Evolutionary conservation across 495 filamentous ascomycete genomes (phyloP).

Genomic region (Aspergillus sparsus): DNA sequence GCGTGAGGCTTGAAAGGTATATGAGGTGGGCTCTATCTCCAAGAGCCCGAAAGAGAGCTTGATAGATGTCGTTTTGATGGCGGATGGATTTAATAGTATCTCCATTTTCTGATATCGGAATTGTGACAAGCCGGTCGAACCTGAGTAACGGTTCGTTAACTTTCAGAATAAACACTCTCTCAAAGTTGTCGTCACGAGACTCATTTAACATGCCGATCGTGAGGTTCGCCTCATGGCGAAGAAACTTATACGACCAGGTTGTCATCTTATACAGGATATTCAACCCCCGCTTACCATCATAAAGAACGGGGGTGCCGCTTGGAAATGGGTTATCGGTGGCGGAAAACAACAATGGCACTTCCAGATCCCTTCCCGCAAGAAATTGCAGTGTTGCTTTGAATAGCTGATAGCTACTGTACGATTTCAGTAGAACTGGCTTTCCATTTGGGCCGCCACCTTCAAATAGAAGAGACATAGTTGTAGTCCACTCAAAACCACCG

Average conservation of each 20-base stretch:
- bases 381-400: slow-evolving; percentile 92
- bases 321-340: slow-evolving; percentile 35
- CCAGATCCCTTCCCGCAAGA: slow-evolving; percentile 69
- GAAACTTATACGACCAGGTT: slow-evolving; percentile 71
- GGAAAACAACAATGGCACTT: slow-evolving; percentile 60
- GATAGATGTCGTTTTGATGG: slow-evolving; percentile 50
- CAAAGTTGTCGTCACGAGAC: slow-evolving; percentile 75
- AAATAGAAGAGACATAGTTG: slow-evolving; percentile 75
- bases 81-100: slow-evolving; percentile 35
- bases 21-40: slow-evolving; percentile 72
- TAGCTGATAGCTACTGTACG: slow-evolving; percentile 88
- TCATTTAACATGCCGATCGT: slow-evolving; percentile 75
- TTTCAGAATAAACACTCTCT: slow-evolving; percentile 75
- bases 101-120: slow-evolving; percentile 33
- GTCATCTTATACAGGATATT: slow-evolving; percentile 94
- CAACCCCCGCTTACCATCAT: slow-evolving; percentile 67
- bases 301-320: slow-evolving; percentile 46
- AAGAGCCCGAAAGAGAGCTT: slow-evolving; percentile 65
- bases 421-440: slow-evolving; percentile 67
- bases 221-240: slow-evolving; percentile 69
- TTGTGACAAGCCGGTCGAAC: slow-evolving; percentile 64
- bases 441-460: slow-evolving; percentile 71
- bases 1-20: slow-evolving; percentile 48
- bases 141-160: slow-evolving; percentile 64
- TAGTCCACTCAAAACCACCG: slow-evolving; percentile 88